Conservation (phyloP, 2,329 filamentous ascomycete species). For the Tolypocladium sp. region DNA sequence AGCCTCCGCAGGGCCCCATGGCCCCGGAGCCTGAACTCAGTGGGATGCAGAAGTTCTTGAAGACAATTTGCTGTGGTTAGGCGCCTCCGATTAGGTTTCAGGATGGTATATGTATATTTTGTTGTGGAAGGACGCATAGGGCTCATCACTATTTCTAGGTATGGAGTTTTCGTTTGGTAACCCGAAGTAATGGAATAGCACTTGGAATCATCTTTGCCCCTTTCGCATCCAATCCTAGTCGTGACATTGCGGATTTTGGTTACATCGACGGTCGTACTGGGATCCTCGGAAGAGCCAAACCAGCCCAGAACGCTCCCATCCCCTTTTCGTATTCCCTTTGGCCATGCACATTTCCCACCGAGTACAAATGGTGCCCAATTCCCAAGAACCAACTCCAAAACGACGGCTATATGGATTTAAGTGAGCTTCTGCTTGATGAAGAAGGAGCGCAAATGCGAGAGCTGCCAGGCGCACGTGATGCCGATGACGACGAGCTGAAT, state of each 20-base stretch:
- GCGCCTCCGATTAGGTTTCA: constrained; percentile 12
- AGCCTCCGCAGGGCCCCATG: constrained; percentile 51
- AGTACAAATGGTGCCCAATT: neutral
- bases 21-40: constrained; percentile 64
- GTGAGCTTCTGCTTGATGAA: constrained; percentile 99
- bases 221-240: neutral
- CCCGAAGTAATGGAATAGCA: constrained; percentile 24
- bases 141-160: constrained; percentile 8
- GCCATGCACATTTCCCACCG: neutral
- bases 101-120: constrained; percentile 19
- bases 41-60: constrained; percentile 87
- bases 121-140: constrained; percentile 13
- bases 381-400: constrained; percentile 2
- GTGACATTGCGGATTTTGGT: neutral
- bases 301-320: neutral
- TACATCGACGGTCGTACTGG: neutral
- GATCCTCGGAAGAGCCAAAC: neutral
- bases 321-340: neutral
- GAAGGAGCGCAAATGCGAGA: constrained; percentile 90
- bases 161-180: constrained; percentile 22
- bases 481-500: constrained; percentile 81
- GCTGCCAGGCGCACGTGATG: constrained; percentile 89
- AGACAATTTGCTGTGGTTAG: constrained; percentile 83
- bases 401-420: constrained; percentile 25
- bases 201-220: constrained; percentile 8